Conservation (phyloP, 139 green algal genomes). For the Asterochloris erici region DNA sequence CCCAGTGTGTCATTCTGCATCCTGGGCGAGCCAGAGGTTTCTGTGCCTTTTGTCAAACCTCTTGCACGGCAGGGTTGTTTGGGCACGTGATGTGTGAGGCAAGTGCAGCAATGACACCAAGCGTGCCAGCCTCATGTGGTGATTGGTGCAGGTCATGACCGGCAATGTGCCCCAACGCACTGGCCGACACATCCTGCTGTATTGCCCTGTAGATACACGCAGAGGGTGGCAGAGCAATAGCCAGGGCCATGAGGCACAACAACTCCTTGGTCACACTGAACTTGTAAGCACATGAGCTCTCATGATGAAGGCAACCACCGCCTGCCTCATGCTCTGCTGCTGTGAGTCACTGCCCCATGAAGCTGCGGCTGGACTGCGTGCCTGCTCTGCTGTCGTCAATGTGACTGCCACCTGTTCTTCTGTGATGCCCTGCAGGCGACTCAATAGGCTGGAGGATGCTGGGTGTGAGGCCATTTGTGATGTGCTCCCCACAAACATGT, state of each 20-base stretch:
- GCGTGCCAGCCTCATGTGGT: no score
- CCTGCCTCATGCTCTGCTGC: not conserved
- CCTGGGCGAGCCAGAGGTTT: no score
- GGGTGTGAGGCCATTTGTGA: constrained; percentile 47
- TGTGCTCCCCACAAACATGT: constrained; percentile 24
- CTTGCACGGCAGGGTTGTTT: no score
- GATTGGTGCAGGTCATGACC: no score
- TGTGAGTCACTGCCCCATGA: not conserved
- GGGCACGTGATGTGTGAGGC: no score
- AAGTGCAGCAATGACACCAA: no score
- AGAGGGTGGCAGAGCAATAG: constrained; percentile 68
- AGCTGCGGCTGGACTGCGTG: not conserved
- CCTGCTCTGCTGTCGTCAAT: not conserved
- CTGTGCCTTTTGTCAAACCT: no score
- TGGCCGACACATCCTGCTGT: not conserved
- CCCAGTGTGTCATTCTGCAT: no score
- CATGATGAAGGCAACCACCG: not conserved
- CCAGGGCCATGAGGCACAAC: constrained; percentile 55
- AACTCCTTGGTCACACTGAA: constrained; percentile 45
- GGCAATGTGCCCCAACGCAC: no score
- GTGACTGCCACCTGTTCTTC: constrained; percentile 1
- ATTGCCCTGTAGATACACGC: constrained; percentile 49
- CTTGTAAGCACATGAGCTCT: constrained; percentile 25
- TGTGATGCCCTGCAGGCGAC: constrained; percentile 16
- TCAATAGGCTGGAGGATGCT: constrained; percentile 76